These are phyloP conservation scores for Taiozyma sp. DNA, from an alignment of 1,139 yeast species.

Conservation along the genomic window DNA sequence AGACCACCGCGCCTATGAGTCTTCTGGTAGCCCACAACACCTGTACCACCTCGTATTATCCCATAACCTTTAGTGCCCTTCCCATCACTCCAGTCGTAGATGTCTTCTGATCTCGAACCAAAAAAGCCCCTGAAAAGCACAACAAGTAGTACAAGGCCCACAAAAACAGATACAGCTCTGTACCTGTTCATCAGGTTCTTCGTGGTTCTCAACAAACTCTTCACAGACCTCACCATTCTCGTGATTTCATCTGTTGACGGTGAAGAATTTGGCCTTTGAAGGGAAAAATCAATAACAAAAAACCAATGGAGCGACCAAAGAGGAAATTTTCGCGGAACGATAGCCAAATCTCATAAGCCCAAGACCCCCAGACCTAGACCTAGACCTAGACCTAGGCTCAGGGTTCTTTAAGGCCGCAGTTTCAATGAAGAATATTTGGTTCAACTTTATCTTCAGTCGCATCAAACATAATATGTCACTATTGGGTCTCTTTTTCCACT, in stretches of 20 bases:
- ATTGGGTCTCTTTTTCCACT: too few species aligned
- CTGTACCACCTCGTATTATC: constrained; percentile 23
- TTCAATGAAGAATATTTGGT: too few species aligned
- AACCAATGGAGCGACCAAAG: background rate
- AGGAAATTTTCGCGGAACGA: background rate
- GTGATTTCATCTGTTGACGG: background rate
- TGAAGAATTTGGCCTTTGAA: too few species aligned
- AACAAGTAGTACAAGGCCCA: background rate
- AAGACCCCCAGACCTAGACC: too few species aligned
- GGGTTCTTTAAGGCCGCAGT: too few species aligned
- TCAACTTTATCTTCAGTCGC: too few species aligned
- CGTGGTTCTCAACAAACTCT: background rate
- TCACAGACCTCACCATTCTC: background rate
- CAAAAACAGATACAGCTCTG: background rate
- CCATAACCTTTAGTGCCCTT: constrained; percentile 19
- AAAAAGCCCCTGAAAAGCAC: background rate
- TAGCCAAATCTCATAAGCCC: too few species aligned
- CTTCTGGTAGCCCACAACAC: constrained; percentile 17
- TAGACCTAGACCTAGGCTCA: too few species aligned
- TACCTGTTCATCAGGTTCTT: background rate
- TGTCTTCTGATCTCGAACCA: constrained; percentile 4
- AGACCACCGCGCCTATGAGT: constrained; percentile 19
- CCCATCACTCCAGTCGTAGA: constrained; percentile 19
- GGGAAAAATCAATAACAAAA: background rate
- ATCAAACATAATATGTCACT: too few species aligned